These are phyloP conservation scores for Didymella exigua DNA, from an alignment of 2,329 filamentous ascomycete species.

Conservation along the genomic window DNA sequence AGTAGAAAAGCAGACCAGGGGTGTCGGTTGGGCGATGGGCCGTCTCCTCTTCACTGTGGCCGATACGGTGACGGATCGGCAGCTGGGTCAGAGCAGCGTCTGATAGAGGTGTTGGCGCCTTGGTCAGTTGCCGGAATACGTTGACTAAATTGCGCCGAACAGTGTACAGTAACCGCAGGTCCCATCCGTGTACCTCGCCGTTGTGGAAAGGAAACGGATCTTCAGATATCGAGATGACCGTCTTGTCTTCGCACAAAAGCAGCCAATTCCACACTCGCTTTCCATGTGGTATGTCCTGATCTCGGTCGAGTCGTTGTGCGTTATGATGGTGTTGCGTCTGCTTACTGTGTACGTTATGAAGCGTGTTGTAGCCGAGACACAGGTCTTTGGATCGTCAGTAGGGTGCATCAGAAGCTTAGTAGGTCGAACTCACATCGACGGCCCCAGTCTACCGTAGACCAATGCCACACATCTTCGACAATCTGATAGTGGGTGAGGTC, in stretches of 20 bases:
- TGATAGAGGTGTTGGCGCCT: slow-evolving; percentile 52
- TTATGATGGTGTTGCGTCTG: slow-evolving; percentile 22
- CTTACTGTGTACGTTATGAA: slow-evolving; percentile 52
- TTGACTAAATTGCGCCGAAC: slow-evolving; percentile 64
- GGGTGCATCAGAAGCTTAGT: not conserved
- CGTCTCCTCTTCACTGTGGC: slow-evolving; percentile 53
- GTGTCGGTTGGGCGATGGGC: slow-evolving; percentile 58
- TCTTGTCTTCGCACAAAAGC: slow-evolving; percentile 71
- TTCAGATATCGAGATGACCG: slow-evolving; percentile 73
- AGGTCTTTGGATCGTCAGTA: slow-evolving; percentile 57
- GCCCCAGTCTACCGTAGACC: slow-evolving; percentile 73
- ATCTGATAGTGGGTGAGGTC: slow-evolving; percentile 62
- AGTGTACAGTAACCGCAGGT: slow-evolving; percentile 56
- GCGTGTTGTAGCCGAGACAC: slow-evolving; percentile 74
- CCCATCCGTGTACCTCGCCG: slow-evolving; percentile 45
- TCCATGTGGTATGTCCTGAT: slow-evolving; percentile 53
- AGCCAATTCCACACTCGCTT: slow-evolving; percentile 73
- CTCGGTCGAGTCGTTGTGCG: slow-evolving; percentile 40
- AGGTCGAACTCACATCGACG: slow-evolving; percentile 58
- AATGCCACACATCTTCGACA: slow-evolving; percentile 75
- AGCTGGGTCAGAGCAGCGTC: slow-evolving; percentile 51
- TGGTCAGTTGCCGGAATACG: slow-evolving; percentile 66
- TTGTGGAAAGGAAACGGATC: slow-evolving; percentile 53
- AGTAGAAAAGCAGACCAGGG: slow-evolving; percentile 68
- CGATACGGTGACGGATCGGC: slow-evolving; percentile 53